These are phyloP conservation scores for Diospyros kaki DNA, from an alignment of 148 eudicot species.

Conservation along the genomic window DNA sequence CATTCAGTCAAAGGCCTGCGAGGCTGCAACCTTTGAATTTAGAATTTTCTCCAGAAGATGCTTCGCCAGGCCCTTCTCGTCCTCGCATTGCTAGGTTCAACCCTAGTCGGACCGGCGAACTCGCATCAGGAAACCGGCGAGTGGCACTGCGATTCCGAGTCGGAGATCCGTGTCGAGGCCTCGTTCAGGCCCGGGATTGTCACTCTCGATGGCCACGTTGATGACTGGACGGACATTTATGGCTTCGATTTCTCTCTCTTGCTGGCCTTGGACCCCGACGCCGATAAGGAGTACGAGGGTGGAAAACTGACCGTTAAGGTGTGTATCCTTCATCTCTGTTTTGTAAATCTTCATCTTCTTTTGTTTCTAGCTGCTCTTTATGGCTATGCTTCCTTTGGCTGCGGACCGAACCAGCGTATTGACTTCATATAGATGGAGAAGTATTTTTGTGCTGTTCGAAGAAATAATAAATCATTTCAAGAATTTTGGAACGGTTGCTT, in stretches of 20 bases:
- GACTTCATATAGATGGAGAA: no score
- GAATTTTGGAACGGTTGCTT: no score
- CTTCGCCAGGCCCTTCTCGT: not conserved
- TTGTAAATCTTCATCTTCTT: not conserved
- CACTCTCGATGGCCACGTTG: conserved; percentile 64
- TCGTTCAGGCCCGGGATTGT: conserved; percentile 54
- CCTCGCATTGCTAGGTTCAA: conserved; percentile 1
- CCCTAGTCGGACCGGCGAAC: conserved; percentile 15
- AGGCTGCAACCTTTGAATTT: no score
- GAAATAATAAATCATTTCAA: no score
- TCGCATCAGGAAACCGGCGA: conserved; percentile 68
- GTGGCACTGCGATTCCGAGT: conserved; percentile 59
- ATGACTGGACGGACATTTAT: conserved; percentile 51
- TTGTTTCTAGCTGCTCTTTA: not conserved
- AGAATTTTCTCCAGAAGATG: not conserved
- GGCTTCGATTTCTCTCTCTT: conserved; percentile 57
- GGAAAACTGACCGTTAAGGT: conserved; percentile 74
- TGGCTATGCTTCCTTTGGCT: not conserved
- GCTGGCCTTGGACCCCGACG: conserved; percentile 79
- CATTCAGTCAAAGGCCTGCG: no score
- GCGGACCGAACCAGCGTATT: not conserved
- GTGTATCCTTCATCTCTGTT: not conserved
- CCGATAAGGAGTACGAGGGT: conserved; percentile 48
- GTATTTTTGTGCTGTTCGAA: no score
- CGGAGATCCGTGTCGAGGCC: conserved; percentile 38